Evolutionary conservation across 768 basidiomycete genomes (phyloP).

Genomic region (Amanita thiersii): DNA sequence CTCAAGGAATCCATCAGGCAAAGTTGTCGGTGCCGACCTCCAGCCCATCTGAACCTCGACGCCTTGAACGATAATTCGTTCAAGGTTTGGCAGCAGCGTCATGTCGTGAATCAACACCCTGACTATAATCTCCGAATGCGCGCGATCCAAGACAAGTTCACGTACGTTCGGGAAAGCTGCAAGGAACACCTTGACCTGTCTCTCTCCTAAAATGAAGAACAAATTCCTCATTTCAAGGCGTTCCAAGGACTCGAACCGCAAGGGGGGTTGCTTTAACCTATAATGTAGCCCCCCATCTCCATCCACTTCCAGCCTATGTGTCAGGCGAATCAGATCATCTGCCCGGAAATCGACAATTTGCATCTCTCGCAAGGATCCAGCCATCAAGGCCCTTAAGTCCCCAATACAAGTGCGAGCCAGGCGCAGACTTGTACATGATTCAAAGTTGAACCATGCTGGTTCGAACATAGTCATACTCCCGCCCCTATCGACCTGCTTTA

Average conservation of each 20-base stretch:
- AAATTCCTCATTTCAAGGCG: constrained; percentile 2
- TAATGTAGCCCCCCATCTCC: background rate
- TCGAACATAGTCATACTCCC: background rate
- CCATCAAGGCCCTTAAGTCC: background rate
- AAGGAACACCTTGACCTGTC: constrained; percentile 1
- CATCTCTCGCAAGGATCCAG: background rate
- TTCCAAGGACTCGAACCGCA: constrained; percentile 1
- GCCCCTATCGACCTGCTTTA: constrained; percentile 5
- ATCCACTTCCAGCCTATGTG: background rate
- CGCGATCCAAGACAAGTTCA: constrained; percentile 4
- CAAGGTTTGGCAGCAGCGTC: background rate
- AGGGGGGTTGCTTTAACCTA: background rate
- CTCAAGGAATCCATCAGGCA: too few relatives aligned
- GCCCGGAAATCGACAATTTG: background rate
- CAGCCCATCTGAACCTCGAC: background rate
- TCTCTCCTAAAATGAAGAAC: background rate
- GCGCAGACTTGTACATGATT: background rate
- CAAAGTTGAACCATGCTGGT: constrained; percentile 2
- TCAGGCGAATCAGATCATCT: constrained; percentile 3
- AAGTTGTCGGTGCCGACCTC: background rate
- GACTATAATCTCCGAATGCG: background rate
- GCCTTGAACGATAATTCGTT: background rate
- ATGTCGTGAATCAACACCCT: background rate
- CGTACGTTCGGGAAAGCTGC: constrained; percentile 2
- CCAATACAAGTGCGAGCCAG: constrained; percentile 1